Evolutionary conservation across 371 early-diverging fungal species (phyloP).

Genomic region (Mucor velutinosus): DNA sequence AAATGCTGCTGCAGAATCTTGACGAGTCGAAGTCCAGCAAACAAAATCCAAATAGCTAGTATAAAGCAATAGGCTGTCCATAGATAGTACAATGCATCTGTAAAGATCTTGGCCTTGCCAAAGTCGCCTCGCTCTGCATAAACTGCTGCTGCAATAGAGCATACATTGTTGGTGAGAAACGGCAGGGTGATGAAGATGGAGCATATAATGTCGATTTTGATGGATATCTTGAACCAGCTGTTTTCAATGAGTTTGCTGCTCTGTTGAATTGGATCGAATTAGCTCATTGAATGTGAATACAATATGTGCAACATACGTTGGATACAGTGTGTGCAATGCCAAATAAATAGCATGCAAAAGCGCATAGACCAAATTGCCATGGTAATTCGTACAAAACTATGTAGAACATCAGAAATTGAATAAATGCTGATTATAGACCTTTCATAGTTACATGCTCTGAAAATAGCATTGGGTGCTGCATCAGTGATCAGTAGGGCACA

Average conservation of each 20-base stretch:
- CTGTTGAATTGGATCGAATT: constrained; percentile 12
- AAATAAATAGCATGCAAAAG: constrained; percentile 41
- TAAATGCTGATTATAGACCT: neutral
- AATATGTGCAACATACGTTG: constrained; percentile 24
- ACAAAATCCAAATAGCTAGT: constrained; percentile 1
- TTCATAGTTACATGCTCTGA: constrained; percentile 28
- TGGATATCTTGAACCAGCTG: constrained; percentile 25
- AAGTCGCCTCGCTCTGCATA: constrained; percentile 32
- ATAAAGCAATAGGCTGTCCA: constrained; percentile 35
- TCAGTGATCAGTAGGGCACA: constrained; percentile 27
- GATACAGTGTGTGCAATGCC: constrained; percentile 45
- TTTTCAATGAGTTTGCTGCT: constrained; percentile 27
- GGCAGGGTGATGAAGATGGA: constrained; percentile 25
- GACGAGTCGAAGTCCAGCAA: constrained; percentile 19
- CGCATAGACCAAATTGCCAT: constrained; percentile 43
- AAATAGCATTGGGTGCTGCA: constrained; percentile 17
- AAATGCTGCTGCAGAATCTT: constrained; percentile 13
- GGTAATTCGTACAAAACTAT: constrained; percentile 41
- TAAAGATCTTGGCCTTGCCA: constrained; percentile 24
- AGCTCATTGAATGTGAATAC: neutral
- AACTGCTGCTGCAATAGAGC: constrained; percentile 29
- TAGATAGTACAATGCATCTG: constrained; percentile 28
- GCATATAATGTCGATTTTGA: constrained; percentile 26
- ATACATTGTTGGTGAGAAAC: constrained; percentile 41
- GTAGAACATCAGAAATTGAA: neutral